These are phyloP conservation scores for Arthrobotrys conoides DNA, from an alignment of 2,329 filamentous ascomycete genomes.

Conservation along the genomic window DNA sequence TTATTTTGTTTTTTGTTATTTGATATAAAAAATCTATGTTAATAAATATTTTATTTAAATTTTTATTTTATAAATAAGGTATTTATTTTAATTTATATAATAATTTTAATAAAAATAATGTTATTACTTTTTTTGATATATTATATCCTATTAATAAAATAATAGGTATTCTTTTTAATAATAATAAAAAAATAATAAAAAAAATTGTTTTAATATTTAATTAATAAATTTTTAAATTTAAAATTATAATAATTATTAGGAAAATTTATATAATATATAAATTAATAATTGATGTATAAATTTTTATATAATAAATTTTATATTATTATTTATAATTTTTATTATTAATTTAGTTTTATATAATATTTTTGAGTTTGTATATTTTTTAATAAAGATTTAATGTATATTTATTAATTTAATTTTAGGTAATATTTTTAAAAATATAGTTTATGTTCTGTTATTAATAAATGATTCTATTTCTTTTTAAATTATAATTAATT, in stretches of 20 bases:
- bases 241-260: no score
- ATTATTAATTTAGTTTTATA: no score
- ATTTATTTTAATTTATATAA: conserved; percentile 13
- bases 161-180: background rate
- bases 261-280: no score
- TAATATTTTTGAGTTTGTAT: background rate
- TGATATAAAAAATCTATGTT: no score
- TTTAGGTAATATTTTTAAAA: conserved; percentile 65
- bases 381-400: conserved; percentile 4
- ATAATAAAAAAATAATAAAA: no score
- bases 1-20: no score
- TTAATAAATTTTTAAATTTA: no score
- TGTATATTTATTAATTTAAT: background rate
- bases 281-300: background rate
- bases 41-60: no score
- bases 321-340: no score
- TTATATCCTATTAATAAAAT: conserved; percentile 12
- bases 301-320: background rate
- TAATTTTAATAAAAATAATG: conserved; percentile 18
- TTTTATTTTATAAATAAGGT: no score
- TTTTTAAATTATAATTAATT: conserved; percentile 23
- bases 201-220: no score
- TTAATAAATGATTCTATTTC: conserved; percentile 60
- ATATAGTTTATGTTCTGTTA: conserved; percentile 62
- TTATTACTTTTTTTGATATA: conserved; percentile 17